phyloP scores from a whole-genome alignment of 169 alveolate species.

The Perkinsus marinus region DNA sequence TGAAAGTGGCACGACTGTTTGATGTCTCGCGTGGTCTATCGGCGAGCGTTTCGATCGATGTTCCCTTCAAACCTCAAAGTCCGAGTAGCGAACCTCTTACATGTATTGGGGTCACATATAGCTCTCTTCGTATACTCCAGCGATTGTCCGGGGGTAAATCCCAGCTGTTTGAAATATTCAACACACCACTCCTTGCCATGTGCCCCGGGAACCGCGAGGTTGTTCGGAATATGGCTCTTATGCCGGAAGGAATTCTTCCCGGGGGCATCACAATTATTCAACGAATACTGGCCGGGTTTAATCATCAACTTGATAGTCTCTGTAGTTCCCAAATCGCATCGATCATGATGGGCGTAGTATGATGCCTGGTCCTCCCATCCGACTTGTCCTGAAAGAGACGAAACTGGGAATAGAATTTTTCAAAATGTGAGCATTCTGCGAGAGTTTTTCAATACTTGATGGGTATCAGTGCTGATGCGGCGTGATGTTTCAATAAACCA shows the following conservation, averaged over 20 bases:
- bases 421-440: too few relatives aligned
- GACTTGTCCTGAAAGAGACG: not conserved
- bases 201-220: not conserved
- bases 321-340: not conserved
- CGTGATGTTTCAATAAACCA: too few relatives aligned
- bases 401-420: too few relatives aligned
- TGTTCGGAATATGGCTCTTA: not conserved
- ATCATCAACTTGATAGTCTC: not conserved
- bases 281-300: not conserved
- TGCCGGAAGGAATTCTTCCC: not conserved
- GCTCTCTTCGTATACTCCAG: not conserved
- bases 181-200: not conserved
- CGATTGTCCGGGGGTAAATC: not conserved
- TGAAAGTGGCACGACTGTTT: too few relatives aligned
- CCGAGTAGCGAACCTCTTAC: too few relatives aligned
- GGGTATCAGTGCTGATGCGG: too few relatives aligned
- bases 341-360: not conserved
- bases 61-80: too few relatives aligned
- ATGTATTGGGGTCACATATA: not conserved
- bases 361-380: not conserved
- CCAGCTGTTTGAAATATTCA: not conserved
- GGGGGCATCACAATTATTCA: not conserved
- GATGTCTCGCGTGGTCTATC: too few relatives aligned
- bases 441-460: too few relatives aligned
- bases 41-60: too few relatives aligned